These are phyloP conservation scores for Artomyces pyxidatus DNA, from an alignment of 768 basidiomycete genomes.

Conservation along the genomic window DNA sequence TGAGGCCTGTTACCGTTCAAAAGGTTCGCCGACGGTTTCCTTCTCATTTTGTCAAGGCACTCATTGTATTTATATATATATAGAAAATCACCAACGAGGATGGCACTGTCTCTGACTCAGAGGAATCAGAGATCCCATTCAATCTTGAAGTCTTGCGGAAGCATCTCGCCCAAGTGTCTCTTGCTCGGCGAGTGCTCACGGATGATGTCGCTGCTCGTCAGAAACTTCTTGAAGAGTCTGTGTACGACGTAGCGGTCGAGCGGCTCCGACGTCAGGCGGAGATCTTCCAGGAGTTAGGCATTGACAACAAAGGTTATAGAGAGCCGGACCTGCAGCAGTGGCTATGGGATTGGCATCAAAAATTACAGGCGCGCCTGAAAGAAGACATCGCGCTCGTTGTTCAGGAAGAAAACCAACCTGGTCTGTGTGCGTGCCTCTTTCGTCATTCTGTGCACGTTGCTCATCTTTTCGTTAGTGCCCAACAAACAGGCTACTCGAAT, in stretches of 20 bases:
- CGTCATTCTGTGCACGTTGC: neutral
- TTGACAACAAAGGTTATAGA: conserved; percentile 38
- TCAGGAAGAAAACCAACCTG: conserved; percentile 25
- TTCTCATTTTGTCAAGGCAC: conserved; percentile 9
- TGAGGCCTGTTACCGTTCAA: conserved; percentile 46
- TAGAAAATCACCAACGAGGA: conserved; percentile 13
- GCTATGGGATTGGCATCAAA: conserved; percentile 85
- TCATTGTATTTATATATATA: neutral
- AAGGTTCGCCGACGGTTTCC: conserved; percentile 22
- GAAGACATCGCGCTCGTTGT: conserved; percentile 42
- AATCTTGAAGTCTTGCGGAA: conserved; percentile 65
- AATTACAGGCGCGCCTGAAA: conserved; percentile 43
- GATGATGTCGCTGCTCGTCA: conserved; percentile 70
- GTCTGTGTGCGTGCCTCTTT: conserved; percentile 14
- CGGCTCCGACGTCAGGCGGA: conserved; percentile 59
- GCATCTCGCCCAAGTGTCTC: conserved; percentile 54
- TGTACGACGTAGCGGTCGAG: conserved; percentile 74
- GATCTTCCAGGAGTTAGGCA: conserved; percentile 47
- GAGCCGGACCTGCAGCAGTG: conserved; percentile 51
- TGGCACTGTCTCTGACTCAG: conserved; percentile 14
- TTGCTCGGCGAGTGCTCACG: conserved; percentile 55
- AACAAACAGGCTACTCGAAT: conserved; percentile 26
- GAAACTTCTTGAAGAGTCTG: conserved; percentile 75
- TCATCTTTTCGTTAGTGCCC: too few species aligned
- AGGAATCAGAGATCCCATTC: conserved; percentile 46